phyloP scores from a whole-genome alignment of 2,329 filamentous ascomycete species.

The Emergomyces orientalis region DNA sequence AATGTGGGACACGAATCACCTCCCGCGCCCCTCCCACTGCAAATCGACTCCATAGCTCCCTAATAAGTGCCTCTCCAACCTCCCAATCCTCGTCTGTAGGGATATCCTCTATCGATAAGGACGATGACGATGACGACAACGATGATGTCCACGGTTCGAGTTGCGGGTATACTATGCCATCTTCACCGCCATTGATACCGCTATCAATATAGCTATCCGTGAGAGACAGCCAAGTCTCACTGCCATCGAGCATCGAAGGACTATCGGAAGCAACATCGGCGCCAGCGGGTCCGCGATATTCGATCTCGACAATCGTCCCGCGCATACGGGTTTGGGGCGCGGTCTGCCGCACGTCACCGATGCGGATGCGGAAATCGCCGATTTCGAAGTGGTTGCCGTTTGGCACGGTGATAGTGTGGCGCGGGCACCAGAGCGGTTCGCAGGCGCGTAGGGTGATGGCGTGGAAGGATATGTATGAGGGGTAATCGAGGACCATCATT shows the following conservation, averaged over 20 bases:
- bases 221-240: not conserved
- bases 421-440: constrained; percentile 36
- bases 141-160: not conserved
- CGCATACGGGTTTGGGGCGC: constrained; percentile 29
- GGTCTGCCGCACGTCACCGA: constrained; percentile 37
- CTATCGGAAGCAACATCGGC: not conserved
- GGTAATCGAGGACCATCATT: constrained; percentile 32
- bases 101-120: constrained; percentile 7
- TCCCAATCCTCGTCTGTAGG: constrained; percentile 29
- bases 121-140: not conserved
- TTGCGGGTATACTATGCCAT: not conserved
- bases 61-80: constrained; percentile 32
- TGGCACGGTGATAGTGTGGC: constrained; percentile 30
- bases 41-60: constrained; percentile 34
- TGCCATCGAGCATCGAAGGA: not conserved
- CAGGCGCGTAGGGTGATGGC: constrained; percentile 34
- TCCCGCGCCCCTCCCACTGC: constrained; percentile 31
- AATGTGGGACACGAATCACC: constrained; percentile 34
- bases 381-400: constrained; percentile 34
- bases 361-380: constrained; percentile 34
- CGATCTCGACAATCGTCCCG: constrained; percentile 39
- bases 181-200: not conserved
- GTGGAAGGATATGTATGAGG: constrained; percentile 29
- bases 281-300: constrained; percentile 30
- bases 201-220: not conserved